These are phyloP conservation scores for Dothideomycetes sp. DNA, from an alignment of 2,329 filamentous ascomycete genomes.

Conservation along the genomic window DNA sequence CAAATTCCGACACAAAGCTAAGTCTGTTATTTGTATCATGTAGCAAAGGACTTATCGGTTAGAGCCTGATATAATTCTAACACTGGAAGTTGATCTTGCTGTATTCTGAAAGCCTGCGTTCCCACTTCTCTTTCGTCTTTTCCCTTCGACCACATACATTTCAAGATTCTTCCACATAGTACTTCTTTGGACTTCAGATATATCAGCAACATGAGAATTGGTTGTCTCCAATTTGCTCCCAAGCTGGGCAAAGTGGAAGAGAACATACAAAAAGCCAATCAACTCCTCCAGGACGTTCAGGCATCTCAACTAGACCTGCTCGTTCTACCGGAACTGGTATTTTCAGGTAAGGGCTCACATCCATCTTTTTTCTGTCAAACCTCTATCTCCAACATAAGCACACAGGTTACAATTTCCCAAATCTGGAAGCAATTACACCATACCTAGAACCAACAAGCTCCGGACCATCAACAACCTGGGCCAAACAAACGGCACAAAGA, in stretches of 20 bases:
- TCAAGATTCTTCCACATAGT: no score
- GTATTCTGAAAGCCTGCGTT: no score
- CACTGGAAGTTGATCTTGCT: no score
- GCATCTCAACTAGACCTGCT: constrained; percentile 53
- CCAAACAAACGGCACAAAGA: constrained; percentile 54
- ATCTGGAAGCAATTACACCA: constrained; percentile 56
- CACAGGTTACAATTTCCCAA: constrained; percentile 68
- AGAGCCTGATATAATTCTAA: no score
- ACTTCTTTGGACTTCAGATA: not conserved
- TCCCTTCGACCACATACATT: no score
- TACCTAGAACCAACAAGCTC: constrained; percentile 58
- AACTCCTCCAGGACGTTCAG: constrained; percentile 43
- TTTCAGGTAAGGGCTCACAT: constrained; percentile 50
- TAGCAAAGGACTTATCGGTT: no score
- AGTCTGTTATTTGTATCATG: no score
- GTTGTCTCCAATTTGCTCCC: constrained; percentile 62
- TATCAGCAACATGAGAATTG: constrained; percentile 50
- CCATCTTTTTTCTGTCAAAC: not conserved
- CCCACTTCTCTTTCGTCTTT: no score
- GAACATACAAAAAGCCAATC: constrained; percentile 61
- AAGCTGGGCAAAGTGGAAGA: constrained; percentile 60
- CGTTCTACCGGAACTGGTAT: constrained; percentile 67
- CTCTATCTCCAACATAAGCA: not conserved
- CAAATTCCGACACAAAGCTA: no score
- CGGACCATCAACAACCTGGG: constrained; percentile 65